Conservation (phyloP, 257 asterid genomes). For the Lycium barbarum region DNA sequence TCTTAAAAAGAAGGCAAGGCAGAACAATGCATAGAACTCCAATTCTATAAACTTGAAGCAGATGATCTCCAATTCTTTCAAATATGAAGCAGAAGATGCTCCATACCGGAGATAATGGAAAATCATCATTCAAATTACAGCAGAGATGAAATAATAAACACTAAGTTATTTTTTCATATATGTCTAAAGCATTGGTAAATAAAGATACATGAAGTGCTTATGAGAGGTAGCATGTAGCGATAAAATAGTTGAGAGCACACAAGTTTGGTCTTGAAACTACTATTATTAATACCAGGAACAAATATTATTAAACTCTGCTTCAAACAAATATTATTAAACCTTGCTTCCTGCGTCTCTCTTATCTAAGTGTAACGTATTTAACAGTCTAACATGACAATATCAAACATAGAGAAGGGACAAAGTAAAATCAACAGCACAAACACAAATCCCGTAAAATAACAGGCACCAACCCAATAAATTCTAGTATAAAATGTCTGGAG, state of each 20-base stretch:
- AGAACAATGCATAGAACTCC: too few relatives aligned
- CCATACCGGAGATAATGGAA: too few relatives aligned
- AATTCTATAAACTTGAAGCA: too few relatives aligned
- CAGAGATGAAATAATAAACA: too few relatives aligned
- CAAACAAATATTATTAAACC: too few relatives aligned
- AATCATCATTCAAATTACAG: too few relatives aligned
- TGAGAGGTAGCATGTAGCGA: not conserved
- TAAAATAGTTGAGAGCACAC: not conserved
- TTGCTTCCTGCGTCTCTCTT: not conserved
- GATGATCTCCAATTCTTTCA: too few relatives aligned
- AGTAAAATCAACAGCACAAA: not conserved
- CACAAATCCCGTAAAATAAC: not conserved
- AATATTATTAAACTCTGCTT: not conserved
- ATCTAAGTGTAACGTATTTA: not conserved
- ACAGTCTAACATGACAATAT: not conserved
- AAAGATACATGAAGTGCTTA: not conserved
- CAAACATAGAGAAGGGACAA: not conserved
- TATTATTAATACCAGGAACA: not conserved
- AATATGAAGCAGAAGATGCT: too few relatives aligned
- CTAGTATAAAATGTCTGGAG: not conserved
- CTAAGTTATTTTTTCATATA: not conserved
- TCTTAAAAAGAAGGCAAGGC: too few relatives aligned
- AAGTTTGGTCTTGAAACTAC: not conserved
- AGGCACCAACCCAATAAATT: not conserved
- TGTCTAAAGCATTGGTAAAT: not conserved